Evolutionary conservation across 495 filamentous ascomycete species (phyloP), one percentile per base, ranked within the genome.

Genomic region (Evansstolkia leycettana): DNA sequence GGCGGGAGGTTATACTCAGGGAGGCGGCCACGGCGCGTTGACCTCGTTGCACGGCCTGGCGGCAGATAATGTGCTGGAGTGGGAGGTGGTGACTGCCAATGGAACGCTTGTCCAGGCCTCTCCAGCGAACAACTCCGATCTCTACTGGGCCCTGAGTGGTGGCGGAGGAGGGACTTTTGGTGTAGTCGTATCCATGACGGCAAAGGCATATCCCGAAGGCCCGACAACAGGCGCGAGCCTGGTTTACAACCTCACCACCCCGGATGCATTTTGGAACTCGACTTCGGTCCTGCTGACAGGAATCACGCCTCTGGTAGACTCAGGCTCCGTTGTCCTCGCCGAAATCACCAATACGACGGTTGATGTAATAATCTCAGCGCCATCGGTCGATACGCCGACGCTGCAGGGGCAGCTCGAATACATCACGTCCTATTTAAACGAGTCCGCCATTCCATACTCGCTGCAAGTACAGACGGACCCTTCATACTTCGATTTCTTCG

Each of bases 71-170:
- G 66, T 75, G 0, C 58, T 82, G 3, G 64, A 76, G 42, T 73
- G 72, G 58, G 70, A 79, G 37, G 57, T 82, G 0, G 66, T 83
- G 3, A 73, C 70, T 2, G 60, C 58, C 0, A 36, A 33, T 0
- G 77, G 79, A 0, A 45, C 48, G 13, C 40, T 73, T 12, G 33
- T 78, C 18, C 65, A 54, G 0, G 69, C 67, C 4, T 74, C 70
- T 34, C 67, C 69, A 31, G 48, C 51, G 7, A 69, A 65, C 36
- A 55, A 80, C 39, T 31, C 54, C 0, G 78, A 82, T 47, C 45
- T 83, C 5, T 82, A 76, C 50, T 82, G 75, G 76, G 79, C 79
- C 7, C 60, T 81, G 26, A 60, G 69, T 23, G 79, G 77, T 1
- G 78, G 78, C 11, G 78, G 76, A 11, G 75, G 66, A 15, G 73